Evolutionary conservation across 2,329 filamentous ascomycete genomes (phyloP), one percentile per base, ranked within the genome.

Genomic region (Ceratocystis papillata): DNA sequence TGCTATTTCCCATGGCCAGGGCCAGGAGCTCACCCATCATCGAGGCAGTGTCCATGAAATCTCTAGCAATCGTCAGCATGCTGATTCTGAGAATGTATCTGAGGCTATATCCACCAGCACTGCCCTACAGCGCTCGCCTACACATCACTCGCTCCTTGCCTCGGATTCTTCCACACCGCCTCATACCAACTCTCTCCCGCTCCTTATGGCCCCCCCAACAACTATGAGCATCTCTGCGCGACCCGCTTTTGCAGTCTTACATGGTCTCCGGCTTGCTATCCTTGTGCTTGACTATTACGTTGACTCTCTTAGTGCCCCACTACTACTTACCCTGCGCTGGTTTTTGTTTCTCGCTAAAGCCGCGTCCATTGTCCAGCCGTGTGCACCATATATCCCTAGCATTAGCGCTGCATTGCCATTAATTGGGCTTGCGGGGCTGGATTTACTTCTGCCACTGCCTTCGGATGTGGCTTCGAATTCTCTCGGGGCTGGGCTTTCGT

Each of bases 321-420:
- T 30, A 25, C 12, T 71, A 25, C 66, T 80, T n/a, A 70, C 72
- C 2, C 71, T 75, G 62, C 86, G 86, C 61, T 75, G 89, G 2
- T 70, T 74, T 0, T 70, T 92, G 0, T 92, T 96, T 70, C 73
- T 87, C 5, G 70, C 81, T 62, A 96, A 96, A 74, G 76, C 91
- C 7, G 76, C 81, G 12, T 83, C 84, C 0, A 75, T 94, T 8
- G 79, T 82, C 2, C 79, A 81, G 60, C 82, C 87, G 0, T 96
- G 91, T 73, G 84, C 84, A 73, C 90, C 90, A 0, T 85, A 86
- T 67, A 84, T 85, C 55, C 79, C 83, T n/a, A 86, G 81, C 57
- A 77, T 83, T 5, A 82, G 82, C 73, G 75, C 91, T 3, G 79
- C 84, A 3, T 85, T 87, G 70, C 84, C 87, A 2, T 77, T 96